Conservation (phyloP, 2,329 filamentous ascomycete species). For the Cryoendolithus antarcticus region DNA sequence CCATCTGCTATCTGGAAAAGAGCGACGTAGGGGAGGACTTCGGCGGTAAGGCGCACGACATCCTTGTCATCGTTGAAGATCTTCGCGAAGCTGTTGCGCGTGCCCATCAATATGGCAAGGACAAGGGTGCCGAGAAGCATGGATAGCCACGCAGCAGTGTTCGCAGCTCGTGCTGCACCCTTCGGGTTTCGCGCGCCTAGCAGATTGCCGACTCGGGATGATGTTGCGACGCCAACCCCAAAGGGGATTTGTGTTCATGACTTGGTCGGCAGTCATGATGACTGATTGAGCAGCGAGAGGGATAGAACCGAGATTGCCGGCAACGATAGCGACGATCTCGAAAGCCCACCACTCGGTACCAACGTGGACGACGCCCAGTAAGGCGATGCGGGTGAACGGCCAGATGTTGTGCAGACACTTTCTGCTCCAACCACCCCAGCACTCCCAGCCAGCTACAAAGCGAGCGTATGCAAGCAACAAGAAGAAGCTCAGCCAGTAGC, state of each 20-base stretch:
- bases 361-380: slow-evolving; percentile 68
- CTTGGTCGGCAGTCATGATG: slow-evolving; percentile 78
- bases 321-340: slow-evolving; percentile 75
- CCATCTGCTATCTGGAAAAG: slow-evolving; percentile 86
- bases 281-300: slow-evolving; percentile 73
- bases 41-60: slow-evolving; percentile 60
- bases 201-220: slow-evolving; percentile 65
- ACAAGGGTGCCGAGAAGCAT: slow-evolving; percentile 57
- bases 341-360: slow-evolving; percentile 92
- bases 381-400: slow-evolving; percentile 61
- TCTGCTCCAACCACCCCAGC: slow-evolving; percentile 64
- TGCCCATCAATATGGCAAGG: slow-evolving; percentile 55
- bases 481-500: slow-evolving; percentile 75
- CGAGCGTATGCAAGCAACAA: slow-evolving; percentile 61
- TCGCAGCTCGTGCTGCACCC: slow-evolving; percentile 60
- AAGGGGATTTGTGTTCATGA: slow-evolving; percentile 74
- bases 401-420: slow-evolving; percentile 54
- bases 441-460: slow-evolving; percentile 58
- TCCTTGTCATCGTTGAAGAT: slow-evolving; percentile 69
- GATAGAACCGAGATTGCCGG: slow-evolving; percentile 65
- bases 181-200: slow-evolving; percentile 55
- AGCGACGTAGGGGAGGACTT: slow-evolving; percentile 75
- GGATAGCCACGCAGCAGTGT: slow-evolving; percentile 62
- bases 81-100: slow-evolving; percentile 59
- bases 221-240: slow-evolving; percentile 71